Evolutionary conservation across 805 yeast species (phyloP).

Genomic region (Yarrowia keelungensis): DNA sequence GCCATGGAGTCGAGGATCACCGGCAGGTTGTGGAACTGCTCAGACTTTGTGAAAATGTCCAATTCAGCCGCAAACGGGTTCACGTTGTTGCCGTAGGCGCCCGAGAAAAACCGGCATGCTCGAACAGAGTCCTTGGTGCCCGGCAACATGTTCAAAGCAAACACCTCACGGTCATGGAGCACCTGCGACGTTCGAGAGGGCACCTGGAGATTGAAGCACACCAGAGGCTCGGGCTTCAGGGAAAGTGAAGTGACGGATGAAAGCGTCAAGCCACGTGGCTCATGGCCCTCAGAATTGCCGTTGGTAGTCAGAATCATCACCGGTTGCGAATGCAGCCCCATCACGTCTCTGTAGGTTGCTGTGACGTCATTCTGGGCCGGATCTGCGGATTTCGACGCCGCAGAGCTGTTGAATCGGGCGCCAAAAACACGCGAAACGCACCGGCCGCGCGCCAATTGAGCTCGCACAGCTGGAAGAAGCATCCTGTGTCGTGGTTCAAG

Average conservation of each 20-base stretch:
- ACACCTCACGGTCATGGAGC: slow-evolving; percentile 61
- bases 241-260: slow-evolving; percentile 87
- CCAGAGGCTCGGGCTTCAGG: slow-evolving; percentile 73
- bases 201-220: slow-evolving; percentile 84
- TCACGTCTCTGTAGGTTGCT: slow-evolving; percentile 50
- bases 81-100: slow-evolving; percentile 53
- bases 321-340: slow-evolving; percentile 58
- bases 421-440: neutral
- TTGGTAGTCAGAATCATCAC: slow-evolving; percentile 69
- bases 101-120: slow-evolving; percentile 72
- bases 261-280: slow-evolving; percentile 72
- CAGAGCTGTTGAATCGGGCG: neutral
- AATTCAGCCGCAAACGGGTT: slow-evolving; percentile 49
- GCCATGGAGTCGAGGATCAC: slow-evolving; percentile 44
- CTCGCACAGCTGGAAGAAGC: neutral
- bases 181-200: slow-evolving; percentile 82
- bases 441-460: neutral
- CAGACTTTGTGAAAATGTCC: slow-evolving; percentile 44
- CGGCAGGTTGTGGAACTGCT: slow-evolving; percentile 44
- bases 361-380: neutral
- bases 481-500: neutral
- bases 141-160: slow-evolving; percentile 79
- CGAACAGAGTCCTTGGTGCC: slow-evolving; percentile 63
- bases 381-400: neutral
- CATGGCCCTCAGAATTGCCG: slow-evolving; percentile 41